phyloP scores from a whole-genome alignment of 192 early-diverging fungal genomes.

The Rhizoclosmatium sp. region DNA sequence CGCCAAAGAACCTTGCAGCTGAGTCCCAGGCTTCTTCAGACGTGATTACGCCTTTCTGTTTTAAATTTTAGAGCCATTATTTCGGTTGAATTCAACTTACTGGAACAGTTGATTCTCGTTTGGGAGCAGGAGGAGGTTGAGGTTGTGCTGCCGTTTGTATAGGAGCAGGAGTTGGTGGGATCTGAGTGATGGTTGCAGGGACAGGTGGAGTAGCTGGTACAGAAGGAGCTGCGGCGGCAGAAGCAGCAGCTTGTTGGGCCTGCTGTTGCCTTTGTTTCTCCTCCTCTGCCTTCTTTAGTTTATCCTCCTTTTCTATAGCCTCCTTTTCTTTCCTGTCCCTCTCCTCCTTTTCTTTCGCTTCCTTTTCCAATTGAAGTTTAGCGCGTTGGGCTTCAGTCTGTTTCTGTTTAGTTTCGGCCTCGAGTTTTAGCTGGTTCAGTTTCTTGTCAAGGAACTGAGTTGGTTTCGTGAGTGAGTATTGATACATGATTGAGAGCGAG shows the following conservation, averaged over 20 bases:
- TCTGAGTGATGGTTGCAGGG: neutral
- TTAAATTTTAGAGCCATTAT: neutral
- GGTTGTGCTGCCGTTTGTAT: neutral
- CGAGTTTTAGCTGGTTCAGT: neutral
- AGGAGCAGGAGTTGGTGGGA: slow-evolving; percentile 5
- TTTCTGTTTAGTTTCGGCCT: slow-evolving; percentile 3
- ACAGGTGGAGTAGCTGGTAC: slow-evolving; percentile 6
- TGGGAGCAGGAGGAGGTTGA: neutral
- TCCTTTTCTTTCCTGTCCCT: neutral
- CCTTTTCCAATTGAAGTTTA: slow-evolving; percentile 2
- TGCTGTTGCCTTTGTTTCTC: slow-evolving; percentile 9
- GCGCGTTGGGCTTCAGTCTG: neutral
- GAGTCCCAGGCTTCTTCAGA: slow-evolving; percentile 37
- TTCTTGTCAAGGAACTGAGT: slow-evolving; percentile 5
- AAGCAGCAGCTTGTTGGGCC: slow-evolving; percentile 1
- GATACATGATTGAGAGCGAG: no score
- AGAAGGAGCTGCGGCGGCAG: slow-evolving; percentile 18
- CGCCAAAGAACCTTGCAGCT: slow-evolving; percentile 14
- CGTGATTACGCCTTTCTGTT: neutral
- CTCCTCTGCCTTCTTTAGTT: slow-evolving; percentile 11
- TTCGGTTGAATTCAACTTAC: slow-evolving; percentile 12
- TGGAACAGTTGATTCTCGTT: neutral
- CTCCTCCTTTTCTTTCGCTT: slow-evolving; percentile 15
- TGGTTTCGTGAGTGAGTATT: neutral
- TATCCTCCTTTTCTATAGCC: slow-evolving; percentile 16